Base-by-base conservation (phyloP, 2,329 filamentous ascomycete species). In the Neonectria punicea region DNA sequence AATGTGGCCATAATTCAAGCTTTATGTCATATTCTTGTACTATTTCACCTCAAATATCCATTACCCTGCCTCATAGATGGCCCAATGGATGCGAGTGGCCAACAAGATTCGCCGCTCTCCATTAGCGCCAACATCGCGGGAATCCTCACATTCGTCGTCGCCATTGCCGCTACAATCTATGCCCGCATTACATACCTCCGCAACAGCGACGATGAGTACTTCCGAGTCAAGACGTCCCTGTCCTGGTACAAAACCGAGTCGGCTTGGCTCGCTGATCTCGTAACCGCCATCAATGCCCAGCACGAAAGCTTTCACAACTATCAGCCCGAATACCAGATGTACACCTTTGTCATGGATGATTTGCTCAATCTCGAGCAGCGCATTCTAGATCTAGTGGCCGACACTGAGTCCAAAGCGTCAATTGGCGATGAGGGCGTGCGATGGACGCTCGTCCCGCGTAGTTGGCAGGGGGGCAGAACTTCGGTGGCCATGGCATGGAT, bases 211-310 rank as follows among this genome's bases (percentile, higher is more conserved):
- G 76, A 77, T 10, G 83, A 85, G 71, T 84, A 83, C 61, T 82
- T 84, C 65, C 79, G 79, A 39, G 80, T 84, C 61, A 84, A 85
- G 65, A 78, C 80, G 2, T 81, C 79, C 4, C 74, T 85, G 7
- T 80, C 77, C 8, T 85, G 83, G 82, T 85, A 81, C 72, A 85
- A 85, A 70, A 85, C 81, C 0, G 83, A 85, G 72, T 82, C 80
- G 3, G 74, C 77, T 6, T 85, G 80, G 80, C 78, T 85, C 14
- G 72, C 78, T 3, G 80, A 83, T 57, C 79, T 85, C 1, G 72
- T 83, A 34, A 72, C 72, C 18, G 76, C 75, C 20, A 71, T 76
- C 51, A 70, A 73, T 16, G 67, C 70, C 2, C 71, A 75, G 56
- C 66, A 74, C 5, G 67, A 75, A 18, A 56, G 69, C 14, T 71